Conservation (phyloP, 371 early-diverging fungal species). For the Saksenaea vasiformis region DNA sequence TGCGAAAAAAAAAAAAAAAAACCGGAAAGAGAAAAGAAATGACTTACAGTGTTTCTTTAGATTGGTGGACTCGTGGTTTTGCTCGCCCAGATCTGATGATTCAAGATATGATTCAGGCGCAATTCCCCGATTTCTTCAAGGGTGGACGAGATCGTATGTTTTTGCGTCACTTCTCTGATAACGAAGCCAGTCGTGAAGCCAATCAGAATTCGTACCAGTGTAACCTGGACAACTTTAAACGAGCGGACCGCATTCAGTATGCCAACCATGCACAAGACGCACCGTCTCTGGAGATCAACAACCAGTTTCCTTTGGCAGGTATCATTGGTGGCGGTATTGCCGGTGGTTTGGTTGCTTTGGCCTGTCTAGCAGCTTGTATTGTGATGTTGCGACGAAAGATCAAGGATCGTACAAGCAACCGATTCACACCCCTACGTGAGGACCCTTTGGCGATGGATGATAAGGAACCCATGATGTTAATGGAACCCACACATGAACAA, state of each 20-base stretch:
- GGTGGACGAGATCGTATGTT: constrained; percentile 21
- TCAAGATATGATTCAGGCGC: constrained; percentile 32
- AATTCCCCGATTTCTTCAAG: constrained; percentile 32
- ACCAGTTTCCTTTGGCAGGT: background rate
- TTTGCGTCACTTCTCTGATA: constrained; percentile 26
- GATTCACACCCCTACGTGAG: constrained; percentile 1
- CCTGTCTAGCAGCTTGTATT: constrained; percentile 1
- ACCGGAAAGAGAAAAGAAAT: background rate
- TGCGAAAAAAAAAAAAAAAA: background rate
- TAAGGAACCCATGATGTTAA: constrained; percentile 4
- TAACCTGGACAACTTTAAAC: constrained; percentile 6
- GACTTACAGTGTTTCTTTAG: constrained; percentile 14
- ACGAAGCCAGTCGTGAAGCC: constrained; percentile 9
- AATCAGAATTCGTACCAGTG: constrained; percentile 4
- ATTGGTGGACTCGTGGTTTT: constrained; percentile 32
- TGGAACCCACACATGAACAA: background rate
- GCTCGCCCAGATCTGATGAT: constrained; percentile 36
- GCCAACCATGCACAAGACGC: background rate
- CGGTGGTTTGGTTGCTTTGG: constrained; percentile 1
- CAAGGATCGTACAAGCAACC: constrained; percentile 6
- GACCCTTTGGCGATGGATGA: constrained; percentile 1
- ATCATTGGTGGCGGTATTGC: constrained; percentile 2
- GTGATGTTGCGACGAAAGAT: constrained; percentile 5
- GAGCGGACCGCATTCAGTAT: background rate
- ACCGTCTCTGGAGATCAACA: background rate